phyloP scores from a whole-genome alignment of 2,329 filamentous ascomycete genomes.

The Pseudogymnoascus sp. region DNA sequence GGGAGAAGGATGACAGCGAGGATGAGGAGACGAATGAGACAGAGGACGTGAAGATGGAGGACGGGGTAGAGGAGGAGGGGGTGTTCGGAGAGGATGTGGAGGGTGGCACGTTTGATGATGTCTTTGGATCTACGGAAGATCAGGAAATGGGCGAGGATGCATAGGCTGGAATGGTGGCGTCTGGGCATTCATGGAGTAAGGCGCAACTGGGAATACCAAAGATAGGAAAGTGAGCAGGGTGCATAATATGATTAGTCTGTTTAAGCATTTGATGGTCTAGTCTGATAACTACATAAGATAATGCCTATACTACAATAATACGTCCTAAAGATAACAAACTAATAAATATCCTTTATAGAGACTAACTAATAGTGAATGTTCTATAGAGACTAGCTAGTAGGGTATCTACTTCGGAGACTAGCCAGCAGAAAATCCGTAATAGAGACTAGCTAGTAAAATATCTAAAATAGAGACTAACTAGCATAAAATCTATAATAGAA shows the following conservation, averaged over 20 bases:
- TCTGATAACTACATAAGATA: too few species aligned
- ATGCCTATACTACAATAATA: too few species aligned
- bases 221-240: neutral
- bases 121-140: conserved; percentile 33
- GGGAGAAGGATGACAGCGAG: conserved; percentile 41
- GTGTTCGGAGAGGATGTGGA: conserved; percentile 34
- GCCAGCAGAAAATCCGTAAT: too few species aligned
- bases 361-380: too few species aligned
- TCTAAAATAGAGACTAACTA: too few species aligned
- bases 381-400: too few species aligned
- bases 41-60: conserved; percentile 31
- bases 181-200: neutral
- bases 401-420: too few species aligned
- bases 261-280: neutral
- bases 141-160: conserved; percentile 33
- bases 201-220: neutral
- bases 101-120: conserved; percentile 36
- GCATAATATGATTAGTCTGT: neutral
- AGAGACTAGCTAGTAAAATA: too few species aligned
- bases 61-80: conserved; percentile 32
- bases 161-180: conserved; percentile 23
- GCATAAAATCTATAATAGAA: too few species aligned
- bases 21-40: conserved; percentile 36
- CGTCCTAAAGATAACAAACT: too few species aligned
- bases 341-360: too few species aligned